Evolutionary conservation across 202 grass and related monocot species (phyloP).

Genomic region (Schoenoplectus triqueter): DNA sequence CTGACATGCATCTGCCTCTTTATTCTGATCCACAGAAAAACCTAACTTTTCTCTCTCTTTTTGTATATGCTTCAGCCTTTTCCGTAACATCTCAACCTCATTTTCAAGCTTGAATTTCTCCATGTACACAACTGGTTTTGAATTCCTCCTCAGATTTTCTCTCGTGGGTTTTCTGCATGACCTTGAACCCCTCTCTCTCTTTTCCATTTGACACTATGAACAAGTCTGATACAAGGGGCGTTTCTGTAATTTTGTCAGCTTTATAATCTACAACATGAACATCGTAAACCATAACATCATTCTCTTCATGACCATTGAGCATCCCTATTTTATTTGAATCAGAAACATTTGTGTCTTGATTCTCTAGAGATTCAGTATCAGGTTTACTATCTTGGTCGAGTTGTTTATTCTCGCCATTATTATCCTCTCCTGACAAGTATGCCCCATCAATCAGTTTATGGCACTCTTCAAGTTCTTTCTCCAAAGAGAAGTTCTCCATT

Average conservation of each 20-base stretch:
- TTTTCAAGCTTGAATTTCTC: conserved; percentile 49
- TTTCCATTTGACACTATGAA: conserved; percentile 40
- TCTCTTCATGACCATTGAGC: conserved; percentile 36
- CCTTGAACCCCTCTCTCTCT: conserved; percentile 41
- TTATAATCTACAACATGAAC: conserved; percentile 83
- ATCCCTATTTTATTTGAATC: conserved; percentile 42
- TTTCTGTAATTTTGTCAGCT: conserved; percentile 5
- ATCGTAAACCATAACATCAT: conserved; percentile 57
- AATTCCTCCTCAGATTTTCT: conserved; percentile 51
- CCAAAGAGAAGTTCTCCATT: conserved; percentile 54
- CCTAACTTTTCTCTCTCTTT: conserved; percentile 70
- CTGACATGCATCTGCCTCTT: conserved; percentile 56
- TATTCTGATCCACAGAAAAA: conserved; percentile 46
- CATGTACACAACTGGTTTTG: conserved; percentile 47
- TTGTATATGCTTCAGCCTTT: conserved; percentile 73
- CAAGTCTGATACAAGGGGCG: conserved; percentile 26
- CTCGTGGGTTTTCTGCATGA: conserved; percentile 43
- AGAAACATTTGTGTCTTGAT: conserved; percentile 14
- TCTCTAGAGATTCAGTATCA: conserved; percentile 43
- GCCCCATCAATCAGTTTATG: conserved; percentile 51
- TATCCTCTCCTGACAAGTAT: background rate
- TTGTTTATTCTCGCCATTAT: conserved; percentile 40
- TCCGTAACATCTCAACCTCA: conserved; percentile 66
- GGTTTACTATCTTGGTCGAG: conserved; percentile 39
- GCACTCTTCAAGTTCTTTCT: conserved; percentile 75